Base-by-base conservation (phyloP, 2,329 filamentous ascomycete species). In the Coniochaeta hoffmannii region DNA sequence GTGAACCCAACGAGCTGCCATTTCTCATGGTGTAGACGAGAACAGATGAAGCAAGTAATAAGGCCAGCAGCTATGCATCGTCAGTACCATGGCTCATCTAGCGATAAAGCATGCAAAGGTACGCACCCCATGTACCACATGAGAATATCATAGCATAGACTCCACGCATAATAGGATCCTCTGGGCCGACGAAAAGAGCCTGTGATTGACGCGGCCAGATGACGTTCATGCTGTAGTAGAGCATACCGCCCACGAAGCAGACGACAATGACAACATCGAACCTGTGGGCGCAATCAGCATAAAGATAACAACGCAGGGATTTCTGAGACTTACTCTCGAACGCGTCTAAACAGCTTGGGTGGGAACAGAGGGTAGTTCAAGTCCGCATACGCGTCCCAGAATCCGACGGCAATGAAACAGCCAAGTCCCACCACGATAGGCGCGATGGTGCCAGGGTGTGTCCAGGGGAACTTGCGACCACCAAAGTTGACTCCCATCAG, bases 1-100 rank as follows among this genome's bases (percentile, higher is more conserved):
- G 66, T 68, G 57, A 68, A 66, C n/a, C 41, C 59, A 8, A 70
- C 60, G 4, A 73, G 62, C 59, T 73, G 70, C 68, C 67, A 70
- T 22, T 67, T 64, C 36, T 73, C 68, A 49, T 71, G 65, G 34
- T 67, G 64, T 5, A 72, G 55, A 41, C 62, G 60, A 11, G 63
- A 62, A 53, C 66, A 65, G 56, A 69, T 59, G 35, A 68, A 61
- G 46, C 62, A 56, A 9, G 65, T 62, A 19, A 65, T 56, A n/a
- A 67, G 62, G 32, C 63, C 66, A 17, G 65, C 66, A 4, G 63
- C 46, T 50, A 22, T 2, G 15, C 38, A 26, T 2, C 12, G 38
- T 44, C 22, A 44, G 38, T 19, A 44, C 7, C 22, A 36, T 32
- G 7, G 7, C 30, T 32, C 38, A 44, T 10, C 17, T 5, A 24